A percentile compares a stretch with the other conserved stretches of the same genome.
These are phyloP conservation scores for Epichloe baconii DNA, from an alignment of 2,329 filamentous ascomycete species.

Conservation along the genomic window DNA sequence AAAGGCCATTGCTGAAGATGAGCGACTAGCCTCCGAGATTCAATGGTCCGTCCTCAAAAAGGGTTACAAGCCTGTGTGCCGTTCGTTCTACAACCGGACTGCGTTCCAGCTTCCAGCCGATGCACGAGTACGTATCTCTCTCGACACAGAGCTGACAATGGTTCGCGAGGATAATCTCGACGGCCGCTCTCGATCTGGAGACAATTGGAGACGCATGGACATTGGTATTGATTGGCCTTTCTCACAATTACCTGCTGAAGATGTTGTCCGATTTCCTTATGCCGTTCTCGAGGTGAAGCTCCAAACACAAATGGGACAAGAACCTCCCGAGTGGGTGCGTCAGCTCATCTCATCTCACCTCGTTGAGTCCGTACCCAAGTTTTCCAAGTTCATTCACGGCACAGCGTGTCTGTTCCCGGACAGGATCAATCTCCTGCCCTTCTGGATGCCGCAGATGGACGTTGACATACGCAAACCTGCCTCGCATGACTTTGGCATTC, in stretches of 20 bases:
- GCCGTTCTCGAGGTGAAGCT: constrained; percentile 95
- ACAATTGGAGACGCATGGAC: constrained; percentile 94
- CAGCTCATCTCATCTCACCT: constrained; percentile 87
- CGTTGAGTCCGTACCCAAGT: constrained; percentile 97
- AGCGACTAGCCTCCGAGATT: constrained; percentile 79
- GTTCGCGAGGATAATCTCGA: constrained; percentile 89
- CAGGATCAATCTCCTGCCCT: constrained; percentile 80
- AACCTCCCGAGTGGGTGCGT: constrained; percentile 91
- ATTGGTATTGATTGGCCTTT: constrained; percentile 96
- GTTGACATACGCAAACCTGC: constrained; percentile 91
- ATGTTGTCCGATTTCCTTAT: constrained; percentile 87
- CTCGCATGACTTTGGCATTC: constrained; percentile 82
- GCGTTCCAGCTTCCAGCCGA: constrained; percentile 96
- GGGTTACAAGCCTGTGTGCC: constrained; percentile 75
- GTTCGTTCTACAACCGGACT: constrained; percentile 96
- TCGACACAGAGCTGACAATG: constrained; percentile 95
- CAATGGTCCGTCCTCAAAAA: constrained; percentile 88
- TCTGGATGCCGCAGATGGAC: constrained; percentile 98
- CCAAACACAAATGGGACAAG: constrained; percentile 88
- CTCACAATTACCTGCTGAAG: constrained; percentile 69
- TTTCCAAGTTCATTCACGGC: constrained; percentile 98
- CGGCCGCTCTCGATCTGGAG: constrained; percentile 58
- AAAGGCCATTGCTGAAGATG: constrained; percentile 81
- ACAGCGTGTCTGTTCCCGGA: constrained; percentile 76
- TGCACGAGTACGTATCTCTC: constrained; percentile 86